phyloP scores from a whole-genome alignment of 1,284 basidiomycete genomes.

The Lignosus rhinocerotis region DNA sequence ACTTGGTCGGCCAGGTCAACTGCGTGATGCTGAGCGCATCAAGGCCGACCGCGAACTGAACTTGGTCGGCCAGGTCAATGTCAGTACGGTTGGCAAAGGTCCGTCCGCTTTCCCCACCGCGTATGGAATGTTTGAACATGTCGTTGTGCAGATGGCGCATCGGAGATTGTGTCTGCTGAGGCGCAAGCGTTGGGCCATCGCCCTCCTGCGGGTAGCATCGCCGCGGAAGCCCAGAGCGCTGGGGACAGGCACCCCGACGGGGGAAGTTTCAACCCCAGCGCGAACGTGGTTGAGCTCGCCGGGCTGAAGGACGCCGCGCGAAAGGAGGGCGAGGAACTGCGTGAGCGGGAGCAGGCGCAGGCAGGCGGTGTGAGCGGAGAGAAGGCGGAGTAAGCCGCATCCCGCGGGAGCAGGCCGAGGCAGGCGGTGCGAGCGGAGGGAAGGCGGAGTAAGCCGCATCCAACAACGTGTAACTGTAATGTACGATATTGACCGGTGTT shows the following conservation, averaged over 20 bases:
- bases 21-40: conserved; percentile 27
- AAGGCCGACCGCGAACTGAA: conserved; percentile 26
- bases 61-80: conserved; percentile 23
- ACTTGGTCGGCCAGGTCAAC: conserved; percentile 24
- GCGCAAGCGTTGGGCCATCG: conserved; percentile 34
- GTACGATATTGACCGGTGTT: conserved; percentile 7
- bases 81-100: conserved; percentile 27
- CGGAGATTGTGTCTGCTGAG: conserved; percentile 20
- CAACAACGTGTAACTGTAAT: not conserved
- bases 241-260: conserved; percentile 30
- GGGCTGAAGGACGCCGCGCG: conserved; percentile 18
- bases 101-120: not conserved
- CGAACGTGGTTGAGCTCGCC: conserved; percentile 14
- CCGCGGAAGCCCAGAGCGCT: conserved; percentile 34
- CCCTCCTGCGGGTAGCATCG: conserved; percentile 34
- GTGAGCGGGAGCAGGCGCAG: conserved; percentile 6
- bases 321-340: conserved; percentile 16
- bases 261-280: conserved; percentile 14
- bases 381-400: conserved; percentile 8
- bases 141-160: conserved; percentile 21
- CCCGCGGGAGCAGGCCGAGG: not conserved
- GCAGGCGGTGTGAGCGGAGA: not conserved
- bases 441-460: conserved; percentile 13
- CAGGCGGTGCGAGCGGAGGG: not conserved
- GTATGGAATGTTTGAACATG: too few relatives aligned